Conservation (phyloP, 345 rosid species). For the Tarenaya hassleriana region DNA sequence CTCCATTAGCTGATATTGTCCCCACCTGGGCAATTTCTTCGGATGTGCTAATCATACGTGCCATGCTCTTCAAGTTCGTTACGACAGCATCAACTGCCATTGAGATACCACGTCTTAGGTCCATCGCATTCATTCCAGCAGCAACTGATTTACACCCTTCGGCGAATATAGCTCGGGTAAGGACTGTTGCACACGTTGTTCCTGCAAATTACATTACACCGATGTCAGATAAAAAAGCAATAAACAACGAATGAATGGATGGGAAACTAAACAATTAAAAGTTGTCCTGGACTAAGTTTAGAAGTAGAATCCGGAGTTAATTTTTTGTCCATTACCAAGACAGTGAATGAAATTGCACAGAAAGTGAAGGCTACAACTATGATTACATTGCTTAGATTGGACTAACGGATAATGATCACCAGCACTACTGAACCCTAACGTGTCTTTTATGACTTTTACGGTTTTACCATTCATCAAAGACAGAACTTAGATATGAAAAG, state of each 20-base stretch:
- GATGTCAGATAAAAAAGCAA: not conserved
- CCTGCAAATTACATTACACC: conserved; percentile 40
- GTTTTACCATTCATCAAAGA: not conserved
- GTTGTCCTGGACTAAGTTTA: too few relatives aligned
- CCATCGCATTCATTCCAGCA: conserved; percentile 95
- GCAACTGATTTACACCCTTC: conserved; percentile 99
- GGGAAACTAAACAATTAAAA: not conserved
- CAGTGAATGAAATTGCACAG: too few relatives aligned
- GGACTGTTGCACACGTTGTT: conserved; percentile 93
- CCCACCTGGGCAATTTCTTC: conserved; percentile 99
- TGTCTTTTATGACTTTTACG: not conserved
- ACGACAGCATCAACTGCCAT: conserved; percentile 93
- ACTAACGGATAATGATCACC: too few relatives aligned
- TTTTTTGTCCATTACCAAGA: too few relatives aligned
- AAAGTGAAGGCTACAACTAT: too few relatives aligned
- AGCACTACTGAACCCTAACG: not conserved
- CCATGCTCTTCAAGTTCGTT: conserved; percentile 79
- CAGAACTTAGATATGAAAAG: not conserved
- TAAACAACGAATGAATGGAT: not conserved
- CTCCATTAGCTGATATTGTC: conserved; percentile 96
- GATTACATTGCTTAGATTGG: too few relatives aligned
- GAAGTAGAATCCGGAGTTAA: too few relatives aligned
- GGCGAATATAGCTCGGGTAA: conserved; percentile 70
- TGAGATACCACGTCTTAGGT: conserved; percentile 80
- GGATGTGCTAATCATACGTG: conserved; percentile 93